Base-by-base conservation (phyloP, 1,139 yeast genomes). In the Arxiozyma telluris region DNA sequence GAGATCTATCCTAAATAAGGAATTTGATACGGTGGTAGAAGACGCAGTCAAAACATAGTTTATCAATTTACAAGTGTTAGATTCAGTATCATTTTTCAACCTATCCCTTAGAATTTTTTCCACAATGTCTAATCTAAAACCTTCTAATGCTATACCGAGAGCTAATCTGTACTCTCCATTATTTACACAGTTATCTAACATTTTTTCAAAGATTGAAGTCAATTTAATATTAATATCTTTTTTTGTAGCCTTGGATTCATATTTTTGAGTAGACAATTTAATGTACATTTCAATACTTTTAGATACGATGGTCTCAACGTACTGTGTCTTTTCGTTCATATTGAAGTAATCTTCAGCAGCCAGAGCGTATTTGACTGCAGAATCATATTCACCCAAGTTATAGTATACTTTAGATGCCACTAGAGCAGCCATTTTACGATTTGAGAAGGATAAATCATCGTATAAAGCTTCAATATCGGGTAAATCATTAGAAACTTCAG, bases 371-470 rank as follows among this genome's bases (percentile, higher is more conserved):
- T 81, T 85, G 60, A 93, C 96, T 15, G 96, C 87, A 6, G 94
- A 81, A 59, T 88, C 96, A 65, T 87, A 90, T 68, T 93, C 98
- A 49, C 98, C 98, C 64, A 93, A 78, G 69, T 94, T 91, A 71
- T 90, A 94, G 74, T 93, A 94, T 20, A 93, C 96, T 71, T 93
- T 93, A 34, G 98, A 89, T 8, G 93, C 93, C 59, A 93, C 81
- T 59, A 93, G 76, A 4, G 98, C 98, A 3, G 98, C 98, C 66
- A 93, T 77, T 54, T 81, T 74, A 62, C 96, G 81, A 58, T 85
- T 82, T 50, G 84, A 81, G 69, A 91, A 93, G 18, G 78, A 71
- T 55, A 80, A 78, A 69, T 93, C 96, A 71, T 93, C 98, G 66
- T 86, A 90, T 53, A 93, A 76, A 59, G 89, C 96, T 73, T 93